Percentiles rank a stretch among this genome's conserved stretches.
phyloP scores from a whole-genome alignment of 1,139 yeast genomes.

The Pichia sp. region DNA sequence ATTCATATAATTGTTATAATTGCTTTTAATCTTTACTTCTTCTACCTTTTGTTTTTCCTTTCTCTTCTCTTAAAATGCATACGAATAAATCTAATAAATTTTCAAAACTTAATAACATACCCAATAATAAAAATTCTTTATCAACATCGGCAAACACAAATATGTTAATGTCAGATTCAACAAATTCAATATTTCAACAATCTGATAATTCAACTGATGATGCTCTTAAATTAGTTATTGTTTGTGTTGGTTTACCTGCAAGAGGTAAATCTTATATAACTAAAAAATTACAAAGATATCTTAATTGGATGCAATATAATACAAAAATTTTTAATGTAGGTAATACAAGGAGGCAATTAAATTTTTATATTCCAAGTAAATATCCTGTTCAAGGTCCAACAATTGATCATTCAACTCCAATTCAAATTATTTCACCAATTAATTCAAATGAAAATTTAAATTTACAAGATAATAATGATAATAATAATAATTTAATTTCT shows the following conservation, averaged over 20 bases:
- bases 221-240: constrained; percentile 55
- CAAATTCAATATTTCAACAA: neutral
- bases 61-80: no score
- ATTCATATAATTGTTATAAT: no score
- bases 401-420: constrained; percentile 11
- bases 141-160: neutral
- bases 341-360: constrained; percentile 78
- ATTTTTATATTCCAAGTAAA: constrained; percentile 56
- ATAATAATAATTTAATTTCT: constrained; percentile 14
- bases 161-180: neutral
- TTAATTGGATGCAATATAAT: constrained; percentile 90
- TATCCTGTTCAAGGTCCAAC: constrained; percentile 58
- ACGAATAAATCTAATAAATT: no score
- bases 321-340: constrained; percentile 90
- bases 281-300: constrained; percentile 76
- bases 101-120: no score
- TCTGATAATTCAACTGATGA: constrained; percentile 16
- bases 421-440: constrained; percentile 7
- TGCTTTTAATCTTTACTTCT: no score
- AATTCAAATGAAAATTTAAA: neutral
- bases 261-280: constrained; percentile 91
- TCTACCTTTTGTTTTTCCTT: no score
- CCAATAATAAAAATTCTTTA: no score
- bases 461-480: neutral
- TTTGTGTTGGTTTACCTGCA: constrained; percentile 94